Evolutionary conservation across 805 yeast species (phyloP), one percentile per base, ranked within the genome.

Genomic region (Wickerhamomyces queroliae): DNA sequence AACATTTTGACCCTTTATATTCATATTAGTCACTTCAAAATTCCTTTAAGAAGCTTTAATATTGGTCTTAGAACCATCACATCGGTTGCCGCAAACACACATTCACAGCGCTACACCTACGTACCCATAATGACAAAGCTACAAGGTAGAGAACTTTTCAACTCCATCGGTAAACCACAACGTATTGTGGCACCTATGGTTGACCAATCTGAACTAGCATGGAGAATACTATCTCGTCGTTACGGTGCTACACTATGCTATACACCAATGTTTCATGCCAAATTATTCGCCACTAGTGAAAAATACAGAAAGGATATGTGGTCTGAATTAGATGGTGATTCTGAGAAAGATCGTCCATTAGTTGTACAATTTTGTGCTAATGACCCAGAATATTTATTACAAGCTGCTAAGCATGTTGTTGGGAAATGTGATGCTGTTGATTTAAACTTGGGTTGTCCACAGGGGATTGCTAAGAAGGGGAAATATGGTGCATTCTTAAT

Each of bases 131-230:
- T 49, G 57, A 47, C 57, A 0, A 55, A 52, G 21, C 40, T 49
- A 17, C 50, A 60, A 15, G 97, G 97, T 1, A 69, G 95, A 43
- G 78, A 74, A 35, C 71, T 93, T 2, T 91, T 66, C 57, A 72
- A 84, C 33, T 62, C 74, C 12, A 66, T 91, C 13, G 93, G 93
- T 0, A 53, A 63, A 18, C 99, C 99, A 3, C 75, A 69, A 36
- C 86, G 83, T 47, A 81, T 93, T 20, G 93, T 93, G 17, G 99
- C 98, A 3, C 99, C 99, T 2, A 91, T 93, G 97, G 99, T 93
- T 16, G 99, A 93, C 60, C 97, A 89, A 49, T 80, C 91, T 4
- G 99, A 93, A 56, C 70, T 93, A 16, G 98, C 95, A 2, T 93
- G 98, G 98, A 71, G 99, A 47, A 73, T 86, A 15, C 66, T 93